These are phyloP conservation scores for Hemileccinum rubropunctum DNA, from an alignment of 768 basidiomycete genomes.

Conservation along the genomic window DNA sequence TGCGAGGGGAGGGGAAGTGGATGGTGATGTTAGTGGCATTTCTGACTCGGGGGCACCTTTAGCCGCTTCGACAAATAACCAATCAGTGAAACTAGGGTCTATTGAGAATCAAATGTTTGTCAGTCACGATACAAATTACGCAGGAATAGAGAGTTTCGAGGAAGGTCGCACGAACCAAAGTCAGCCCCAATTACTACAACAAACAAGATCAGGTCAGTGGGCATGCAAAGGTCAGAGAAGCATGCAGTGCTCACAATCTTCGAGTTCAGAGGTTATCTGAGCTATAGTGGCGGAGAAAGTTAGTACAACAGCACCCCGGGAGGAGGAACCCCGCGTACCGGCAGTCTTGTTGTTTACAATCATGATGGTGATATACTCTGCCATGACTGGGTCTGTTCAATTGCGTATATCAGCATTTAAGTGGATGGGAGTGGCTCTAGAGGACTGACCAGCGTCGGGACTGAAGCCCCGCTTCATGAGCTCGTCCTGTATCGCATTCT, in stretches of 20 bases:
- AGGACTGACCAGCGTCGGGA: conserved; percentile 63
- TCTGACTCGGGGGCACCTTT: conserved; percentile 62
- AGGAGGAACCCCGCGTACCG: conserved; percentile 41
- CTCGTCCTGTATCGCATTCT: conserved; percentile 82
- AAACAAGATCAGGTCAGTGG: conserved; percentile 11
- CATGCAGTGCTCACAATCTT: conserved; percentile 56
- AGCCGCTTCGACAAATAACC: conserved; percentile 80
- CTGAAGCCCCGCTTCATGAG: conserved; percentile 73
- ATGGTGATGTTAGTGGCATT: conserved; percentile 32
- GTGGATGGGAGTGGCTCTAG: conserved; percentile 1
- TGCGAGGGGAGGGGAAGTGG: conserved; percentile 24
- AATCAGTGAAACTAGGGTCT: conserved; percentile 85
- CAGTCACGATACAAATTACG: not conserved
- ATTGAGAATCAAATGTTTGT: conserved; percentile 6
- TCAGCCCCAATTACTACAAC: conserved; percentile 70
- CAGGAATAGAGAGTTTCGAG: conserved; percentile 1
- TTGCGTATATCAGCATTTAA: conserved; percentile 7
- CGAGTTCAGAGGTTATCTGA: conserved; percentile 85
- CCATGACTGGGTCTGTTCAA: conserved; percentile 78
- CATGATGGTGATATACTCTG: conserved; percentile 94
- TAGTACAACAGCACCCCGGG: not conserved
- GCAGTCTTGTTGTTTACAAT: conserved; percentile 88
- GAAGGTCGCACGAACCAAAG: conserved; percentile 52
- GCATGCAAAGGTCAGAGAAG: not conserved
- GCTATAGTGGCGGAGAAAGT: conserved; percentile 38